These are phyloP conservation scores for Vigna hirtella DNA, from an alignment of 306 rosid species.

Conservation along the genomic window DNA sequence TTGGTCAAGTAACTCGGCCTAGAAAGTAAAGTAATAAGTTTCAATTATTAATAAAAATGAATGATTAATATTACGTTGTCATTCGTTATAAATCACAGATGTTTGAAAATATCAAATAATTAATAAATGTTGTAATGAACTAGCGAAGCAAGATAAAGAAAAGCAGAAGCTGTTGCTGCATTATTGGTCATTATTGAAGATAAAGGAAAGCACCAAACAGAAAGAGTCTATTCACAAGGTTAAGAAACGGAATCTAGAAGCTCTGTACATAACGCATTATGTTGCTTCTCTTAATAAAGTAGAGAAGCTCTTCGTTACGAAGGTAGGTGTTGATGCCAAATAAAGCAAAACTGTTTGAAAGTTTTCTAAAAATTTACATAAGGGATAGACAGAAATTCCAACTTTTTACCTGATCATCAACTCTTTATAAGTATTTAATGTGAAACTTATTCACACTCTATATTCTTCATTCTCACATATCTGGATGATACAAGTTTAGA, in stretches of 20 bases:
- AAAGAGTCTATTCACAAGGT: not conserved
- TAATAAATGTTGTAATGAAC: not conserved
- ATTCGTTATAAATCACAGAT: not conserved
- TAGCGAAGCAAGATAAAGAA: not conserved
- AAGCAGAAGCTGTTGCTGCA: not conserved
- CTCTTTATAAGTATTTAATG: too few relatives aligned
- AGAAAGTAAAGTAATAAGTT: too few relatives aligned
- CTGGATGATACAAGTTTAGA: constrained; percentile 36
- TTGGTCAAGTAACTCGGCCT: not conserved
- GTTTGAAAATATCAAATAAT: not conserved
- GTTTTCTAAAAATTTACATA: not conserved
- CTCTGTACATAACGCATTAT: not conserved
- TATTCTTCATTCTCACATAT: not conserved
- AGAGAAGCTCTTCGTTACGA: not conserved
- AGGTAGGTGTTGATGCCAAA: constrained; percentile 13
- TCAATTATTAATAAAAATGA: not conserved
- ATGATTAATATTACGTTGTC: not conserved
- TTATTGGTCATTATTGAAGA: not conserved
- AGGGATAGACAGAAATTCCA: too few relatives aligned
- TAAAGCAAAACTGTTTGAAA: not conserved
- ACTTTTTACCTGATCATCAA: too few relatives aligned
- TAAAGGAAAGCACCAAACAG: not conserved
- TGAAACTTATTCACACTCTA: too few relatives aligned
- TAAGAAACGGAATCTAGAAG: constrained; percentile 19
- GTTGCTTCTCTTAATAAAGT: constrained; percentile 1